Evolutionary conservation across 2,329 filamentous ascomycete genomes (phyloP), one percentile per base, ranked within the genome.

Genomic region (Neospermospora avenae): DNA sequence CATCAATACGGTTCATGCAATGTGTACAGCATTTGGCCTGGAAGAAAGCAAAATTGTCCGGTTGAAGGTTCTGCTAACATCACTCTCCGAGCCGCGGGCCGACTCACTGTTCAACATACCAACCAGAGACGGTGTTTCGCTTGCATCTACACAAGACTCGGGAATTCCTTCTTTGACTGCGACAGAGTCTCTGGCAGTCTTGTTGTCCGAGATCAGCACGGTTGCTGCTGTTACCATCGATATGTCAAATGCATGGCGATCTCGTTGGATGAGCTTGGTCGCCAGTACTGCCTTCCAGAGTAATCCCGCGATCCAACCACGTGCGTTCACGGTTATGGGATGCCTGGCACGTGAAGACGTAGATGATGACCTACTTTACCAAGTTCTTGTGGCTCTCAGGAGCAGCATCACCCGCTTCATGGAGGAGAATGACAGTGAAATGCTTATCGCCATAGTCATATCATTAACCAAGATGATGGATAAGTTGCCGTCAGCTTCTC

Each of bases 271-370:
- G 86, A 88, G 85, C 67, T 76, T 89, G 22, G 85, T 89, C 41
- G 85, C 86, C 16, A 89, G 86, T 69, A 89, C 86, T 10, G 86
- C 86, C 0, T 89, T 89, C 70, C 86, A 89, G 69, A 88, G 86
- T 69, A 89, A 89, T 68, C 86, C 86, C 8, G 85, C 86, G 2
- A 86, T 89, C 58, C 86, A 89, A 65, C 85, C 86, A 5, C 78
- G 84, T 20, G 86, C 86, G 1, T 89, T 89, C 67, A 82, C 85
- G 1, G 86, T 89, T 42, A 88, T 89, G 86, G 86, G 86, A 14
- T 89, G 85, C 66, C 74, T 89, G 10, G 86, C 86, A 24, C 79
- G 85, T n/a, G 86, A 89, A 68, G 86, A 89, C 70, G 86, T 89
- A 1, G 86, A 89, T 57, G 86, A 89, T 64, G 86, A 89, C 69